phyloP scores from a whole-genome alignment of 805 yeast species.

The Ogataea methanolica region DNA sequence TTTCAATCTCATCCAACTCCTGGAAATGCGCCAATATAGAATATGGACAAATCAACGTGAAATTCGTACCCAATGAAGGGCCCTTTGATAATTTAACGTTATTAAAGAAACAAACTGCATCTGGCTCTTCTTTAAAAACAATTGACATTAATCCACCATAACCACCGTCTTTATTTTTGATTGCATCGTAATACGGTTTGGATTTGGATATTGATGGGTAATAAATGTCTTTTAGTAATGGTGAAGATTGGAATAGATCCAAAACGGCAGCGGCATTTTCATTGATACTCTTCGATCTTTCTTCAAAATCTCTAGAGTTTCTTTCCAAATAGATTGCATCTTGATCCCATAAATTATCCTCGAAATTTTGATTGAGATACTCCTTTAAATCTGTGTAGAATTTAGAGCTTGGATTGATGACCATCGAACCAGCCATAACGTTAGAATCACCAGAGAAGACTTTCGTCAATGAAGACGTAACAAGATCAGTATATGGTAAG shows the following conservation, averaged over 20 bases:
- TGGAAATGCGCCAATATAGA: constrained; percentile 79
- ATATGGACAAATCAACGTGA: constrained; percentile 87
- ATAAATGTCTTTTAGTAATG: constrained; percentile 57
- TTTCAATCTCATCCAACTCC: constrained; percentile 73
- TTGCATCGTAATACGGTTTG: constrained; percentile 61
- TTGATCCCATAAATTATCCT: constrained; percentile 85
- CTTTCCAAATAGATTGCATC: constrained; percentile 90
- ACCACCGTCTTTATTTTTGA: constrained; percentile 70
- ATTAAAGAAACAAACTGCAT: constrained; percentile 74
- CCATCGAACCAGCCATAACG: constrained; percentile 90
- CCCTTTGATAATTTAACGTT: constrained; percentile 71
- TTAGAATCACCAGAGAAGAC: constrained; percentile 92
- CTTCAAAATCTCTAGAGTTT: constrained; percentile 83
- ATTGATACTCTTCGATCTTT: constrained; percentile 55
- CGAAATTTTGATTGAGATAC: constrained; percentile 50
- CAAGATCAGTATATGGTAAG: constrained; percentile 78
- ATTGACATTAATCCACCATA: constrained; percentile 85
- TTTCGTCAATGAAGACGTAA: constrained; percentile 83
- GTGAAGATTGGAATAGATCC: constrained; percentile 43
- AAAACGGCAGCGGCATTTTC: constrained; percentile 51
- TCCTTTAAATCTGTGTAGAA: constrained; percentile 45
- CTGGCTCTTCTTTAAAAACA: constrained; percentile 56
- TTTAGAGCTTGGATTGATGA: constrained; percentile 64
- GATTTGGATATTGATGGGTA: constrained; percentile 64
- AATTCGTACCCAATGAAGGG: constrained; percentile 87